These are phyloP conservation scores for Cytospora schulzeri DNA, from an alignment of 2,329 filamentous ascomycete species.

Conservation along the genomic window DNA sequence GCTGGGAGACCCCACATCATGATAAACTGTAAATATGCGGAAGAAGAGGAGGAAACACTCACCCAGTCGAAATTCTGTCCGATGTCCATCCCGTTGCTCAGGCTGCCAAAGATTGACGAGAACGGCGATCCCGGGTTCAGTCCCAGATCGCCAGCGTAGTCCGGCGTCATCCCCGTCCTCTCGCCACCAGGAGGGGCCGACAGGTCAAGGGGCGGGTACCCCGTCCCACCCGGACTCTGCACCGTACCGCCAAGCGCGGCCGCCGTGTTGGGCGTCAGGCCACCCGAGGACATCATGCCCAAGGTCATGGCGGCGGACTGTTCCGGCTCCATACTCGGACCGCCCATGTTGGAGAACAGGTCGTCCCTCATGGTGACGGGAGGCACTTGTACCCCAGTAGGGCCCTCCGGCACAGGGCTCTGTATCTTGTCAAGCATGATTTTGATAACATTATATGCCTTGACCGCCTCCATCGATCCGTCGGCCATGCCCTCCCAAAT, in stretches of 20 bases:
- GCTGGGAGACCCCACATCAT: neutral
- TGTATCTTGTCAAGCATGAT: constrained; percentile 83
- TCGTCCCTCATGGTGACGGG: constrained; percentile 31
- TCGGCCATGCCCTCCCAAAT: constrained; percentile 83
- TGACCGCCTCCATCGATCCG: constrained; percentile 84
- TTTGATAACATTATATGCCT: constrained; percentile 77
- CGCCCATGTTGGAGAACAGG: constrained; percentile 32
- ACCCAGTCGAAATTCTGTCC: constrained; percentile 62
- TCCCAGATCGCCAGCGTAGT: constrained; percentile 40
- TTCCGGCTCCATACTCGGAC: constrained; percentile 39
- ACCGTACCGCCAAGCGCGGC: constrained; percentile 35
- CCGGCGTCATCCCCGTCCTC: constrained; percentile 40
- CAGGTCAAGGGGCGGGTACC: constrained; percentile 50
- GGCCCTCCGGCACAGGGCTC: constrained; percentile 40
- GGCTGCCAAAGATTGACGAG: constrained; percentile 55
- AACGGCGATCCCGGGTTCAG: constrained; percentile 49
- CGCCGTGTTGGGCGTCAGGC: constrained; percentile 38
- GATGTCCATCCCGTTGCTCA: constrained; percentile 48
- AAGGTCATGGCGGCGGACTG: constrained; percentile 46
- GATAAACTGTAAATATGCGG: neutral
- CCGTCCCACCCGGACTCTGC: constrained; percentile 44
- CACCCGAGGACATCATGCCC: constrained; percentile 44
- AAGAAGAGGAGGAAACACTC: constrained; percentile 34
- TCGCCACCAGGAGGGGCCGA: constrained; percentile 34
- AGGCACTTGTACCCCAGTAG: constrained; percentile 18